Evolutionary conservation across 1,284 basidiomycete genomes (phyloP), one percentile per base, ranked within the genome.

Genomic region (Tilletia walkeri): DNA sequence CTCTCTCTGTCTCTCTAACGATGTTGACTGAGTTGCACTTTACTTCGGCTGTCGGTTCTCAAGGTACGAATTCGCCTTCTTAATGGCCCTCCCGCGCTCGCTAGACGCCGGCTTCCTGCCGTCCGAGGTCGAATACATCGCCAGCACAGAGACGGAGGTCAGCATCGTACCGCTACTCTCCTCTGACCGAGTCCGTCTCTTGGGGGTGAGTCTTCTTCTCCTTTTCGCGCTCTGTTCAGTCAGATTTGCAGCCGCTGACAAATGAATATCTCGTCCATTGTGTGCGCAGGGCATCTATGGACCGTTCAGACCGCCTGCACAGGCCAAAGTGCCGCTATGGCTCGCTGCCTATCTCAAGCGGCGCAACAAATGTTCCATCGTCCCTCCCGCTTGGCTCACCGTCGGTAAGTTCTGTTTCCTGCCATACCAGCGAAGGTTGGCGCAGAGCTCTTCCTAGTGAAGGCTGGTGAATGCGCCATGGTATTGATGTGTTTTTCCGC

Each of bases 341-440:
- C 90, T 99, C 85, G 95, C 94, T 0, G 86, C 92, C 5, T 93
- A 95, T 78, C 86, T 99, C 69, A 98, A 98, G 84, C 85, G 90
- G 76, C 96, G 96, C 86, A 91, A 92, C 79, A 95, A 95, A 84
- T 98, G 95, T 75, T 89, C 92, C 75, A 92, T 99, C 59, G 87
- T 97, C 4, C 87, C 93, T 0, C 95, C 95, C 1, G 87, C 88
- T 36, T 99, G 95, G 95, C 86, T 99, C 39, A 89, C 87, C 69
- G 88, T 92, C 66, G 94, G 95, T 94, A 73, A 71, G 90, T 30
- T 4, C 20, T 12, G 85, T 45, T 14, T 30, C 24, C 24, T 30
- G 24, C 24, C 41, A 7, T 45, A 9, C 41, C 41, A 45, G 6
- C 41, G 14, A 45, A 45, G 41, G 9, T 45, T 45, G 24, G 24